Conservation (phyloP, 805 yeast genomes). For the Yarrowia alimentaria region DNA sequence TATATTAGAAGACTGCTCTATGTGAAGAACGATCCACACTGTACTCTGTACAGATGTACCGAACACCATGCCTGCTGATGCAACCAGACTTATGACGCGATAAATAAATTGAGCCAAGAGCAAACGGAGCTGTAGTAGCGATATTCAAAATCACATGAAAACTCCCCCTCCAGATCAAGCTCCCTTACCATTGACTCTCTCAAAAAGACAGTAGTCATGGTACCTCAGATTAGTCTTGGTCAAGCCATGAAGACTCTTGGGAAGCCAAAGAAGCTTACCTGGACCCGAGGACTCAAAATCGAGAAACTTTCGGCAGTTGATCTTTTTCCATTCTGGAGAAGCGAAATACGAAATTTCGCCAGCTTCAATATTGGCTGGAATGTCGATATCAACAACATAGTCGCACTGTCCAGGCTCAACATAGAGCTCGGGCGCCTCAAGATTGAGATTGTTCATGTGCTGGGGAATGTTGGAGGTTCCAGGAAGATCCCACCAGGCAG, state of each 20-base stretch:
- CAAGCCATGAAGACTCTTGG: slow-evolving; percentile 29
- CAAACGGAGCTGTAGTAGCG: too few species aligned
- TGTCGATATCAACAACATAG: slow-evolving; percentile 64
- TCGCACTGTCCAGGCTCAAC: slow-evolving; percentile 55
- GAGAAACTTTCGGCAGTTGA: slow-evolving; percentile 35
- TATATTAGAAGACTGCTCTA: too few species aligned
- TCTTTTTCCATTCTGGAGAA: slow-evolving; percentile 32
- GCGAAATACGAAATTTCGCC: slow-evolving; percentile 44
- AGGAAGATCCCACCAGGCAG: slow-evolving; percentile 35
- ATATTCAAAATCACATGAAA: not conserved
- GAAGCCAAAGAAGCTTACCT: slow-evolving; percentile 36
- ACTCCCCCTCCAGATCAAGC: not conserved
- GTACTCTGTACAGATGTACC: too few species aligned
- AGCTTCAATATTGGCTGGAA: slow-evolving; percentile 46
- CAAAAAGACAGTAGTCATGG: slow-evolving; percentile 37
- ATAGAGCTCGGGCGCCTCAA: slow-evolving; percentile 60
- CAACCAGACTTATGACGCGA: too few species aligned
- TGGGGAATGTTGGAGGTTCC: slow-evolving; percentile 49
- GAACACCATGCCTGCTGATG: too few species aligned
- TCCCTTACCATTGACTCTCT: slow-evolving; percentile 21
- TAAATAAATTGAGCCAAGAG: too few species aligned
- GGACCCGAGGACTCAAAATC: slow-evolving; percentile 35
- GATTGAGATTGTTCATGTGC: slow-evolving; percentile 74
- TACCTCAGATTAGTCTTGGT: slow-evolving; percentile 32
- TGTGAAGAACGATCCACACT: too few species aligned